Evolutionary conservation across 192 early-diverging fungal species (phyloP), one percentile per base, ranked within the genome.

Genomic region (Rhizoclosmatium sp.): DNA sequence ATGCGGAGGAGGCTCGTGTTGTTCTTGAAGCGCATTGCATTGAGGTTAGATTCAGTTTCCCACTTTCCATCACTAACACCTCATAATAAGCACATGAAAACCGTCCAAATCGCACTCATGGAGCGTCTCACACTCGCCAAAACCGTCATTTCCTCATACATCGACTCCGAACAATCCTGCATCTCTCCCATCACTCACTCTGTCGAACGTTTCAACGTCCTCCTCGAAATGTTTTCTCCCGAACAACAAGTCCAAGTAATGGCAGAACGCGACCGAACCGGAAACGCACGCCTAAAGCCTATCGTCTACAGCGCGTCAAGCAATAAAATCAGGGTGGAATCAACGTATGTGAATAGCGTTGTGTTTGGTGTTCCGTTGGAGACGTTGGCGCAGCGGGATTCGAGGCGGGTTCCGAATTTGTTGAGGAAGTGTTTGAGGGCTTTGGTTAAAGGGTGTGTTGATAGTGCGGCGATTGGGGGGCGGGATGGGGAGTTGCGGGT

Each of bases 281-380:
- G 87, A 21, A 79, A 82, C 40, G 78, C 78, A 10, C 76, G 80
- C 0, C 47, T 85, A 16, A 69, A 80, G 41, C 81, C 84, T 46
- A 62, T 82, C 39, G 65, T 85, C 1, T 83, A 82, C 59, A 58
- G 46, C 31, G 66, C 72, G 5, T 49, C 45, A 2, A 42, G 41
- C 41, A 75, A 31, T 46, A 75, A 75, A 39, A 75, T 75, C 21
- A 3, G 14, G 5, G 72, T 75, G 41, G 72, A 75, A 21, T 40
- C 45, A 4, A 40, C 19, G 44, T 62, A 47, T 40, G 40, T 75
- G 14, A 5, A 45, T 19, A 59, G 48, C 44, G 21, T 75, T 41
- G 51, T 76, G n/a, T 86, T 84, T 80, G 85, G 85, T 9, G 81
- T 81, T 5, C 61, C 81, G 3, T 23, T 86, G 51, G 84, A 85